Evolutionary conservation across 176 grass and related monocot species (phyloP).

Genomic region (Chrysopogon serrulatus): DNA sequence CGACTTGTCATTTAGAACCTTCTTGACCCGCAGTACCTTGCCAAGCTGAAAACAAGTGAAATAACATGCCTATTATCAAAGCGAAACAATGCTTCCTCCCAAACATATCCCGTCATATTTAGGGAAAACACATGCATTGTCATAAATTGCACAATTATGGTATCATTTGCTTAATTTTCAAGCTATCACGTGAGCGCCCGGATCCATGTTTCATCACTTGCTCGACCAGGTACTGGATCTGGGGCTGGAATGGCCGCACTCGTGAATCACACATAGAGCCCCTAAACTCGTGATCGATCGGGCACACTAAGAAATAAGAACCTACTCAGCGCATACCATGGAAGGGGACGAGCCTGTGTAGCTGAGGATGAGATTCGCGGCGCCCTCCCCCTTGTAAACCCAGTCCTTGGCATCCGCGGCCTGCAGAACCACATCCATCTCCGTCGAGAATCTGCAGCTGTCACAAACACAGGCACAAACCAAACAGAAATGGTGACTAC

Average conservation of each 20-base stretch:
- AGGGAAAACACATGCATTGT: neutral
- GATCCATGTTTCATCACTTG: neutral
- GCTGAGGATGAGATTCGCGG: conserved; percentile 82
- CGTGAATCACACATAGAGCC: neutral
- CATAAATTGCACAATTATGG: neutral
- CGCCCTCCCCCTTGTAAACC: conserved; percentile 94
- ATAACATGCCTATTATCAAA: neutral
- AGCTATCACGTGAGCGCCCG: neutral
- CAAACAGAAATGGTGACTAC: neutral
- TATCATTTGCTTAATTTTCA: neutral
- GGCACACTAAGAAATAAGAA: neutral
- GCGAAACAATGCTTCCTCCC: neutral
- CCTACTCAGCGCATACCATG: conserved; percentile 44
- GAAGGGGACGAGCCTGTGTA: conserved; percentile 59
- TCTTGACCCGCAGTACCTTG: conserved; percentile 80
- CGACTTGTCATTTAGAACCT: conserved; percentile 46
- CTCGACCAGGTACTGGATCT: neutral
- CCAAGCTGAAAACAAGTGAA: conserved; percentile 48
- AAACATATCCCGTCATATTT: neutral
- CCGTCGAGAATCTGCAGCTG: neutral
- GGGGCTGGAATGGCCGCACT: neutral
- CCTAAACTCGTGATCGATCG: neutral
- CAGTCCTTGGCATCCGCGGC: conserved; percentile 56
- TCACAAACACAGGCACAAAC: neutral
- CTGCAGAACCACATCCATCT: conserved; percentile 46